Percentiles rank a stretch among this genome's conserved stretches.
Evolutionary conservation across 1,284 basidiomycete genomes (phyloP).

Genomic region (Meira miltonrushii): DNA sequence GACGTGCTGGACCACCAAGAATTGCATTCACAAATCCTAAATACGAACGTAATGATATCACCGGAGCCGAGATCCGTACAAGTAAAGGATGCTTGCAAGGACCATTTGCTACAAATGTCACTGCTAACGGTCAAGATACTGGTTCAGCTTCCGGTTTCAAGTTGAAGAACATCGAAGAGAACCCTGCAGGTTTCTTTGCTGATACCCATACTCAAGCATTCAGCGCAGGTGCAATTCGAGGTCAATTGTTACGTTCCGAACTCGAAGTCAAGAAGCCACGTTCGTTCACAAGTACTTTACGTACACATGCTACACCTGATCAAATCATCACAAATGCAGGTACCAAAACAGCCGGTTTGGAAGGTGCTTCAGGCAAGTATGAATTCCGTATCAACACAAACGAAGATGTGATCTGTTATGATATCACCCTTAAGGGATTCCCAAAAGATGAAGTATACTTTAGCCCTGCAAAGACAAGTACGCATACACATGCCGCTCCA

Average conservation of each 20-base stretch:
- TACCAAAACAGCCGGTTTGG: slow-evolving; percentile 10
- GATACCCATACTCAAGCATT: slow-evolving; percentile 22
- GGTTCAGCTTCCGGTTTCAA: slow-evolving; percentile 31
- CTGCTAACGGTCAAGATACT: slow-evolving; percentile 12
- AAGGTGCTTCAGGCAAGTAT: slow-evolving; percentile 11
- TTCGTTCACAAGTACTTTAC: slow-evolving; percentile 13
- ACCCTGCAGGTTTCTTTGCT: slow-evolving; percentile 18
- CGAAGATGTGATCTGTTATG: slow-evolving; percentile 22
- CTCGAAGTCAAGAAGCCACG: slow-evolving; percentile 12
- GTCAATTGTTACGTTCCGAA: slow-evolving; percentile 40
- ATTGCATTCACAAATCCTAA: slow-evolving; percentile 52
- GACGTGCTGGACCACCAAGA: slow-evolving; percentile 17
- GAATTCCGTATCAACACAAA: slow-evolving; percentile 17
- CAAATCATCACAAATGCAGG: slow-evolving; percentile 15
- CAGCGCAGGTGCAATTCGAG: slow-evolving; percentile 52
- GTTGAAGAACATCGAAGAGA: slow-evolving; percentile 15
- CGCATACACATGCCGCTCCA: slow-evolving; percentile 52
- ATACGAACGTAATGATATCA: slow-evolving; percentile 4
- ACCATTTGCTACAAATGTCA: slow-evolving; percentile 52
- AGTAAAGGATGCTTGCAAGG: slow-evolving; percentile 43
- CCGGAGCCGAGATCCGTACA: slow-evolving; percentile 16
- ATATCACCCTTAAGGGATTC: slow-evolving; percentile 30
- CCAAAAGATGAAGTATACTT: slow-evolving; percentile 42
- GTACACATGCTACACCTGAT: slow-evolving; percentile 9
- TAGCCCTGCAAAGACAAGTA: slow-evolving; percentile 51